Evolutionary conservation across 2,329 filamentous ascomycete genomes (phyloP), one percentile per base, ranked within the genome.

Genomic region (Cladophialophora psammophila): DNA sequence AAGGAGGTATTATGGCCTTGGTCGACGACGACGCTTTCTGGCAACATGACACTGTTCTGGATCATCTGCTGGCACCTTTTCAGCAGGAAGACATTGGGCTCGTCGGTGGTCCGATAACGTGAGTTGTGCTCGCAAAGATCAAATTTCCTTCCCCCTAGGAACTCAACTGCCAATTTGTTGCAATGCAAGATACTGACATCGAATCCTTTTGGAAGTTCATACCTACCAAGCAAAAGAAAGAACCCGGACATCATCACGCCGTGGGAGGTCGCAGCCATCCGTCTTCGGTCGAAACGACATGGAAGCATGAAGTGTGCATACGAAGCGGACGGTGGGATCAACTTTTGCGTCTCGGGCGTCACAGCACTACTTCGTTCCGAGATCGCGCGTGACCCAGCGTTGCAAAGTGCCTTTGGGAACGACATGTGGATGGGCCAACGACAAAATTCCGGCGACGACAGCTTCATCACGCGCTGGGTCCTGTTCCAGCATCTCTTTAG

Each of bases 401-500:
- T 62, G n/a, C 60, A 55, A 18, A 34, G 34, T 26, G 60, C 60
- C 10, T 62, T 62, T 52, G 45, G n/a, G 6, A 40, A 55, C 35
- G 60, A 62, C 10, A 15, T 53, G 26, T 62, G 50, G 50, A 62
- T 62, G 60, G 60, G 60, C 26, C 31, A 38, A 40, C 50, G 60
- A 20, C 50, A 62, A 36, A 62, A 62, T 12, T 45, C 48, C 12
- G 60, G 60, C 42, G 60, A 62, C 18, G 50, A 62, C 38, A 52
- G 60, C 32, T 62, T 62, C 35, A 50, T 62, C 20, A 62, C 60
- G 12, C 60, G 60, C 7, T 62, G 60, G 60, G 60, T 62, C 35
- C 36, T 62, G 7, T 62, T 62, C 38, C 32, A 54, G n/a, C 60
- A 62, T 45, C 31, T 62, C 2, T 32, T 62, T 13, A 34, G 20